Evolutionary conservation across 352 stramenopile species (phyloP).

Genomic region (Pythium diclinum): DNA sequence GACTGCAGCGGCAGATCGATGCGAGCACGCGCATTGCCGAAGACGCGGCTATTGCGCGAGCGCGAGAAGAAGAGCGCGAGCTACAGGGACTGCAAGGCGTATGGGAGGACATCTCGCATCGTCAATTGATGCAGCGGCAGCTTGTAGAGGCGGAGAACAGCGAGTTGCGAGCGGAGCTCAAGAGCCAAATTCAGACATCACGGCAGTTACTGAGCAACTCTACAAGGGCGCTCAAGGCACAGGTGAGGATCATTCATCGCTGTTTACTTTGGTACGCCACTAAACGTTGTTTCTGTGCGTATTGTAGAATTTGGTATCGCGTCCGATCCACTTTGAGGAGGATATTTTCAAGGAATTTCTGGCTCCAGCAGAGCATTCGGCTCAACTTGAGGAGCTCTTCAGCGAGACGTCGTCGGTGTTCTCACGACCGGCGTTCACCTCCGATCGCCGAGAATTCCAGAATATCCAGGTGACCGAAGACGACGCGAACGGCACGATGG

Average conservation of each 20-base stretch:
- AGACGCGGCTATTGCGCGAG: not conserved
- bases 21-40: not conserved
- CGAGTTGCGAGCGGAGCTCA: not conserved
- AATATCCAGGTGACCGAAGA: conserved; percentile 3
- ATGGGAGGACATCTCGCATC: conserved; percentile 3
- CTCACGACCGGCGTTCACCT: not conserved
- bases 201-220: not conserved
- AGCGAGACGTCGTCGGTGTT: not conserved
- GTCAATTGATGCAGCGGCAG: not conserved
- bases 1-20: not conserved
- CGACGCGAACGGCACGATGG: not conserved
- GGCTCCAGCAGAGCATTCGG: not conserved
- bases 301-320: not conserved
- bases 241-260: not conserved
- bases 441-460: conserved; percentile 3
- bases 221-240: not conserved
- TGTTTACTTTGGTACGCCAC: too few relatives aligned
- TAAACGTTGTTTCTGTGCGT: not conserved
- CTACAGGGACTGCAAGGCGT: not conserved
- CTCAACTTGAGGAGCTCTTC: conserved; percentile 1
- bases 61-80: not conserved
- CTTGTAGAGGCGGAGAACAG: not conserved
- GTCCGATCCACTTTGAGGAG: not conserved
- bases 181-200: conserved; percentile 9
- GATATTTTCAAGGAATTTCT: not conserved